Conservation (phyloP, 1,139 yeast genomes). For the Suhomyces yuchorum region DNA sequence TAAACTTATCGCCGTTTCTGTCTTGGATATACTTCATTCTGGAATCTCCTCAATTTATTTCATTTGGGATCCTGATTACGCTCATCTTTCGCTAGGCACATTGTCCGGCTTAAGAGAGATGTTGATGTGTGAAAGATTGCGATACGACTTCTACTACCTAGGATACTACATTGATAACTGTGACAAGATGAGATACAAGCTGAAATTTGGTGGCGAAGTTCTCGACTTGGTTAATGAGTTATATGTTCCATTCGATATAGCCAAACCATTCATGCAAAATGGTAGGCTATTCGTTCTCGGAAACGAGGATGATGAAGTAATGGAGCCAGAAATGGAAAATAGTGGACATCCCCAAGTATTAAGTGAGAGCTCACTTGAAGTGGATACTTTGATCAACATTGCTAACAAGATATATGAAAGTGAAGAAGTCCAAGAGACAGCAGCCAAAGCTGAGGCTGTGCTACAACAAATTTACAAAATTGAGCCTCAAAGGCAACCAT, state of each 20-base stretch:
- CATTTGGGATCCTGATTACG: slow-evolving; percentile 84
- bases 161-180: slow-evolving; percentile 83
- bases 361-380: slow-evolving; percentile 15
- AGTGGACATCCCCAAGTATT: slow-evolving; percentile 22
- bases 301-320: slow-evolving; percentile 9
- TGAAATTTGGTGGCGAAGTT: slow-evolving; percentile 72
- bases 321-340: slow-evolving; percentile 22
- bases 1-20: slow-evolving; percentile 72
- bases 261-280: slow-evolving; percentile 32
- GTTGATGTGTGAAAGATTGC: slow-evolving; percentile 46
- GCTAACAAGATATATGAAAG: slow-evolving; percentile 41
- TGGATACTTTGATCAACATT: slow-evolving; percentile 24
- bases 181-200: slow-evolving; percentile 80
- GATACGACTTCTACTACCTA: slow-evolving; percentile 59
- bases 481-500: slow-evolving; percentile 7
- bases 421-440: slow-evolving; percentile 23
- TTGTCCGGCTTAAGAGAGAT: slow-evolving; percentile 75
- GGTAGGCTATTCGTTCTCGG: slow-evolving; percentile 49
- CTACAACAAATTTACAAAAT: slow-evolving; percentile 24
- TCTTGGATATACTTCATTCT: slow-evolving; percentile 73
- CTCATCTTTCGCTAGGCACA: slow-evolving; percentile 73
- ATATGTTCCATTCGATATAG: slow-evolving; percentile 45
- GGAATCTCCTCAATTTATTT: slow-evolving; percentile 85
- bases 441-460: slow-evolving; percentile 25
- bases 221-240: slow-evolving; percentile 54